phyloP scores from a whole-genome alignment of 2,329 filamentous ascomycete species.

The Colletotrichum eleusines region DNA sequence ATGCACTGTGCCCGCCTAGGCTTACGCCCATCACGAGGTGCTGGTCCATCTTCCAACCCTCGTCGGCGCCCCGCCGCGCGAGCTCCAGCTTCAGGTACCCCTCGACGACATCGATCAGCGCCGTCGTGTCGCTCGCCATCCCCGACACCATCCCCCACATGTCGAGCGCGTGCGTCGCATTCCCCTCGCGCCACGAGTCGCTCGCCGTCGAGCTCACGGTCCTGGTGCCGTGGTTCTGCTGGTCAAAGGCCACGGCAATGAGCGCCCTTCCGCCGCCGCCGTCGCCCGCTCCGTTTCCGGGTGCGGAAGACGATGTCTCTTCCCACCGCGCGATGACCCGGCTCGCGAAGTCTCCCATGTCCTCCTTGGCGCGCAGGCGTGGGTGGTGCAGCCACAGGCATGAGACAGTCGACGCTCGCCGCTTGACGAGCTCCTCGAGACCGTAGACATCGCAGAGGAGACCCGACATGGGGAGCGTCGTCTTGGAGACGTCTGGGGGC shows the following conservation, averaged over 20 bases:
- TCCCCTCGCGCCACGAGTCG: conserved; percentile 82
- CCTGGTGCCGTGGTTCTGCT: conserved; percentile 89
- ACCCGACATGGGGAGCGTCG: conserved; percentile 79
- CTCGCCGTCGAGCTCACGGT: conserved; percentile 77
- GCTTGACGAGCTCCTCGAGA: conserved; percentile 73
- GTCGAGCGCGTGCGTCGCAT: conserved; percentile 86
- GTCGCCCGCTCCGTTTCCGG: background rate
- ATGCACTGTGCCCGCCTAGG: conserved; percentile 87
- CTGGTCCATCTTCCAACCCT: conserved; percentile 60
- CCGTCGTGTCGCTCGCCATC: conserved; percentile 79
- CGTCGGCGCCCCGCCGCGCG: conserved; percentile 44
- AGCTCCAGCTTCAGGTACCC: conserved; percentile 75
- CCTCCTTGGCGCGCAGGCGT: conserved; percentile 75
- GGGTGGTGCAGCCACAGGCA: conserved; percentile 95
- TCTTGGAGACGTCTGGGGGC: conserved; percentile 68
- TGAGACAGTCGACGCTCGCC: conserved; percentile 67
- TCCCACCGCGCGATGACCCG: conserved; percentile 75
- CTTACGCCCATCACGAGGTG: conserved; percentile 87
- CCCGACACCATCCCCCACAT: conserved; percentile 85
- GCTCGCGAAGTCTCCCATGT: conserved; percentile 82
- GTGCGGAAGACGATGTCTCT: conserved; percentile 41
- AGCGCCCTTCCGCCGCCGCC: conserved; percentile 63
- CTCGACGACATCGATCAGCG: conserved; percentile 82
- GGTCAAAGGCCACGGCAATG: conserved; percentile 88
- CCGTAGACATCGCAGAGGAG: conserved; percentile 86